Conservation (phyloP, 2,329 filamentous ascomycete genomes). For the Clarireedia monteithiana region DNA sequence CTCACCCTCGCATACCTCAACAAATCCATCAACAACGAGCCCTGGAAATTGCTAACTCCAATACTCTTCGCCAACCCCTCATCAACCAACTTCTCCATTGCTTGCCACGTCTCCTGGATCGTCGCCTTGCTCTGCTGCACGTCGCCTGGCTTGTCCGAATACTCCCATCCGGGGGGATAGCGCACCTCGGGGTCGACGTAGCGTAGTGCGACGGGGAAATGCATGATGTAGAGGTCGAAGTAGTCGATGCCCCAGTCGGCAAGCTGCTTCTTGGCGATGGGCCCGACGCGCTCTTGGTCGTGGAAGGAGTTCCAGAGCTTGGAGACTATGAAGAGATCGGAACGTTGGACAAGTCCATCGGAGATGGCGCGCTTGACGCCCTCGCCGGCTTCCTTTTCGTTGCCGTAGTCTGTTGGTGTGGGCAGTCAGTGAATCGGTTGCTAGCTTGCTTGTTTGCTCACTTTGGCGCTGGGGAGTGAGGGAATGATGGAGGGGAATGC, state of each 20-base stretch:
- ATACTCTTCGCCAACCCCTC: constrained; percentile 64
- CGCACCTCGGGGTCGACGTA: constrained; percentile 73
- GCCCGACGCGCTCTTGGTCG: constrained; percentile 67
- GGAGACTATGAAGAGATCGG: constrained; percentile 85
- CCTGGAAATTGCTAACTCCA: constrained; percentile 78
- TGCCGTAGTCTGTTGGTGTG: constrained; percentile 60
- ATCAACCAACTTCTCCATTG: constrained; percentile 69
- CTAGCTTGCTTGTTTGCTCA: background rate
- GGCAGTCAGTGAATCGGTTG: background rate
- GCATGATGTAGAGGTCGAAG: constrained; percentile 83
- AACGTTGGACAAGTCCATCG: constrained; percentile 72
- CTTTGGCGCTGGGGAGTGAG: background rate
- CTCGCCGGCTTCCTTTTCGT: constrained; percentile 70
- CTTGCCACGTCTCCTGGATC: constrained; percentile 75
- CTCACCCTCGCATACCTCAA: constrained; percentile 68
- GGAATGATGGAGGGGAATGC: background rate
- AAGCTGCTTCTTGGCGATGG: constrained; percentile 68
- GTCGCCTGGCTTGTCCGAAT: constrained; percentile 50
- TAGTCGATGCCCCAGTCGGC: constrained; percentile 80
- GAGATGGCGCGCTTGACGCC: constrained; percentile 73
- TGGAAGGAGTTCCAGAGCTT: constrained; percentile 95
- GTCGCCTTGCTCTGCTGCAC: constrained; percentile 59
- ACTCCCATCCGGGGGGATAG: constrained; percentile 74
- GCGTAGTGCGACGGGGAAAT: constrained; percentile 82
- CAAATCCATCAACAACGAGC: constrained; percentile 68